These are phyloP conservation scores for Aureobasidium sp. DNA, from an alignment of 2,329 filamentous ascomycete genomes.

Conservation along the genomic window DNA sequence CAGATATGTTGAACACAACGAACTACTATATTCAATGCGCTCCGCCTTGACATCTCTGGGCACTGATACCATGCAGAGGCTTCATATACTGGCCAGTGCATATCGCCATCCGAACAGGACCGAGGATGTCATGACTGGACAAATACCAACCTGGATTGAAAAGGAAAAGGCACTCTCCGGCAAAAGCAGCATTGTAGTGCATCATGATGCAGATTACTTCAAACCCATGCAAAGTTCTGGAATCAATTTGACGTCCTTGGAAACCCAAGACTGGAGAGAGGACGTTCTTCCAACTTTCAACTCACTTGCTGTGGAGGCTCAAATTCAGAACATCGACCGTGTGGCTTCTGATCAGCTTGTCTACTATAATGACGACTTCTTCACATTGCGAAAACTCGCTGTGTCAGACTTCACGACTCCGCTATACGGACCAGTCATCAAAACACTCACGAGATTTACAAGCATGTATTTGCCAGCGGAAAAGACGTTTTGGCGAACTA, in stretches of 20 bases:
- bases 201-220: not conserved
- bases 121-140: not conserved
- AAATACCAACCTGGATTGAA: not conserved
- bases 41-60: not conserved
- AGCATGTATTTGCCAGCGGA: not conserved
- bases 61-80: not conserved
- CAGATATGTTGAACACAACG: conserved; percentile 1
- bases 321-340: not conserved
- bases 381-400: not conserved
- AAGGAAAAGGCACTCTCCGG: not conserved
- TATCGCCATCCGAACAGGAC: not conserved
- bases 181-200: not conserved
- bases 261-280: not conserved
- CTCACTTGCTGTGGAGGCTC: not conserved
- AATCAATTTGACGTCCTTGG: not conserved
- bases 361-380: conserved; percentile 8
- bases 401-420: not conserved
- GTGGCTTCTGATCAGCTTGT: not conserved
- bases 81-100: not conserved
- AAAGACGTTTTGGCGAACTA: not conserved
- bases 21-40: not conserved
- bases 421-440: not conserved
- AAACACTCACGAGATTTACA: not conserved
- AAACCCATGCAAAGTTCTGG: not conserved
- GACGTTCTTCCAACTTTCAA: not conserved